A percentile compares a stretch with the other conserved stretches of the same genome.
Conservation (phyloP, 2,329 filamentous ascomycete species). For the Colletotrichum sp. region DNA sequence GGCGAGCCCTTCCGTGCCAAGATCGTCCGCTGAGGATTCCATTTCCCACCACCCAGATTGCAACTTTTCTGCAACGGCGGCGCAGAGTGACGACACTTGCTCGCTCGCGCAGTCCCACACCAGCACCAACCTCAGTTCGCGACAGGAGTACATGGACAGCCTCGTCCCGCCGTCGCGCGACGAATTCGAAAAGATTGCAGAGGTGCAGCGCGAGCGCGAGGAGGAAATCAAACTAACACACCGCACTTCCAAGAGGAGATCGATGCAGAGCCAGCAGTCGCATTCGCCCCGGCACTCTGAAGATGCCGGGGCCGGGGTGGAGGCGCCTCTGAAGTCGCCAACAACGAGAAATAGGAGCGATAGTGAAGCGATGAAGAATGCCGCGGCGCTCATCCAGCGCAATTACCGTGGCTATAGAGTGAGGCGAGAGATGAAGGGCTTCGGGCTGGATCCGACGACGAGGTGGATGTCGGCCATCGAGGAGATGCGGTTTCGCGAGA, state of each 20-base stretch:
- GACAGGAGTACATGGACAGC: slow-evolving; percentile 55
- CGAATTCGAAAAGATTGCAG: slow-evolving; percentile 53
- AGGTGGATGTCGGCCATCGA: slow-evolving; percentile 73
- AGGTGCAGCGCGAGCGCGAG: slow-evolving; percentile 53
- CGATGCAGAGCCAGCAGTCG: slow-evolving; percentile 35
- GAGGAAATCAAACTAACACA: slow-evolving; percentile 46
- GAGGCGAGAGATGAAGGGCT: slow-evolving; percentile 72
- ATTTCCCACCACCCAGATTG: not conserved
- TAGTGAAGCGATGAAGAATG: slow-evolving; percentile 38
- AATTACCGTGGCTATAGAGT: slow-evolving; percentile 80
- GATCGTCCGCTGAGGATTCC: not conserved
- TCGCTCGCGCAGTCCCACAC: slow-evolving; percentile 10
- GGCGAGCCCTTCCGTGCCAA: slow-evolving; percentile 16
- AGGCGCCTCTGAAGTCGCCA: not conserved
- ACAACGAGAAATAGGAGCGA: not conserved
- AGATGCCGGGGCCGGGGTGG: not conserved
- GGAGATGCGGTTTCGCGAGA: slow-evolving; percentile 60
- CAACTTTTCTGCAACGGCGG: slow-evolving; percentile 4
- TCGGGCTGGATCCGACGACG: slow-evolving; percentile 71
- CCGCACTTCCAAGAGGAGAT: slow-evolving; percentile 39
- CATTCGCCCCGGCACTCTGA: slow-evolving; percentile 8
- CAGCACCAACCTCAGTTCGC: slow-evolving; percentile 22
- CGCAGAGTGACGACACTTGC: slow-evolving; percentile 19
- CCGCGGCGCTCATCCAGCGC: slow-evolving; percentile 67
- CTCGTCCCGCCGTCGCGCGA: slow-evolving; percentile 50